phyloP scores from a whole-genome alignment of 768 basidiomycete genomes.

The Hebeloma cylindrosporum region DNA sequence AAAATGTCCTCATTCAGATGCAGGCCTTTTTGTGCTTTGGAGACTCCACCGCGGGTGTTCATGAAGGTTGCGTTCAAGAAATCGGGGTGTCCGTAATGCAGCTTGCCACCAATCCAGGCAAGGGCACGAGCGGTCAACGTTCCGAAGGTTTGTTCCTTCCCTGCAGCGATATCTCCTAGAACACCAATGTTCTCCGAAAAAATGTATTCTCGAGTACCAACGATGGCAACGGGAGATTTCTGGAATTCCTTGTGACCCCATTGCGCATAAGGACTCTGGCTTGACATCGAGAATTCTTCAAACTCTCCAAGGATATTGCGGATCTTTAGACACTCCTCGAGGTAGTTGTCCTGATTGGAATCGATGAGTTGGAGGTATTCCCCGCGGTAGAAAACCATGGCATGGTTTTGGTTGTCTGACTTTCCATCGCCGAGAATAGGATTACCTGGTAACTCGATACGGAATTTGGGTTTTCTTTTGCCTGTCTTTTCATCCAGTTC shows the following conservation, averaged over 20 bases:
- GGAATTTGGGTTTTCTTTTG: conserved; percentile 94
- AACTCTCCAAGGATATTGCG: conserved; percentile 97
- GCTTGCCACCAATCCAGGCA: conserved; percentile 97
- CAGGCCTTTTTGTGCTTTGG: conserved; percentile 97
- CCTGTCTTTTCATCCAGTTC: conserved; percentile 88
- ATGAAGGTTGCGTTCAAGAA: conserved; percentile 98
- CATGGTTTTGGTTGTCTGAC: conserved; percentile 99
- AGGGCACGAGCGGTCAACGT: conserved; percentile 94
- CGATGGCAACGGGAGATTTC: conserved; percentile 91
- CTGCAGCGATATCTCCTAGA: conserved; percentile 97
- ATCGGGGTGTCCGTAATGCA: conserved; percentile 99
- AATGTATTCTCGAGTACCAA: conserved; percentile 98
- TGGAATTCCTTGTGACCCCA: conserved; percentile 94
- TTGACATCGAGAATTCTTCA: conserved; percentile 88
- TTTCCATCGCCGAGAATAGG: conserved; percentile 99
- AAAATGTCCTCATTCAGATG: conserved; percentile 99
- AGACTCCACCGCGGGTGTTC: conserved; percentile 97
- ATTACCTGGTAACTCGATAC: conserved; percentile 95
- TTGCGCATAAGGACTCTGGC: conserved; percentile 93
- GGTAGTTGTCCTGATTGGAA: conserved; percentile 99
- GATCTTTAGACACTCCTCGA: conserved; percentile 99
- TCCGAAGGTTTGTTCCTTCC: conserved; percentile 99
- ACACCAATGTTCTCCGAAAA: conserved; percentile 99
- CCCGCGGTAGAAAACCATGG: conserved; percentile 98
- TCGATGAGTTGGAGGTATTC: conserved; percentile 99